Conservation (phyloP, 2,329 filamentous ascomycete species). For the Clonostachys byssicola region DNA sequence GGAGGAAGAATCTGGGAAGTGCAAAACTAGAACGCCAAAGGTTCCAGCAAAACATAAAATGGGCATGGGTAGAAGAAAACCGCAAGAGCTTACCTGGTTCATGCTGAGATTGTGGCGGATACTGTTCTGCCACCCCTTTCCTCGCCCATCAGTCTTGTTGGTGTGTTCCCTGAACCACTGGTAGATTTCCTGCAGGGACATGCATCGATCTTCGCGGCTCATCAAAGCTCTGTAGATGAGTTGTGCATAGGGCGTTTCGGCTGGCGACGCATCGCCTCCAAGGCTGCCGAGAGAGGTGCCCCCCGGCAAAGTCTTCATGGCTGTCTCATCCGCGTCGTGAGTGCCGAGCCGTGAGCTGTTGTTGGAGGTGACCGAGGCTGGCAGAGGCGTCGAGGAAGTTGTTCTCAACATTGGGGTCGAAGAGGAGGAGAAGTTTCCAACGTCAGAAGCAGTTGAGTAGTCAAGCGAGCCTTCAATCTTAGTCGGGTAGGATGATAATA, state of each 20-base stretch:
- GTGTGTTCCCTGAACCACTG: constrained; percentile 84
- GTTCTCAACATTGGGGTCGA: no score
- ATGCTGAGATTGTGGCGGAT: constrained; percentile 95
- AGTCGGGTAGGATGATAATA: no score
- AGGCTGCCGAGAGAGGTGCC: no score
- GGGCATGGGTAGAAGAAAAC: constrained; percentile 4
- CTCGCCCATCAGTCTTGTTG: constrained; percentile 70
- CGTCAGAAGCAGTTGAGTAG: no score
- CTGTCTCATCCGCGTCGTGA: no score
- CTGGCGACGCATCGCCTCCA: not conserved
- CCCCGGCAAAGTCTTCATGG: no score
- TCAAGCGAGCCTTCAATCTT: no score
- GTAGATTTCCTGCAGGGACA: constrained; percentile 85
- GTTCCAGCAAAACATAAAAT: not conserved
- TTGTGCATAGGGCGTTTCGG: constrained; percentile 66
- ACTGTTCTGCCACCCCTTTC: constrained; percentile 89
- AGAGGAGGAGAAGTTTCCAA: no score
- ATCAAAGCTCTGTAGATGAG: constrained; percentile 75
- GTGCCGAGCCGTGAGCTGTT: no score
- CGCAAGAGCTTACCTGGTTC: constrained; percentile 67
- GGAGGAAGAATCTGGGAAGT: not conserved
- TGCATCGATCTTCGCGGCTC: constrained; percentile 59
- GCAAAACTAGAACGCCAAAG: not conserved
- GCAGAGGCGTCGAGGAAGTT: no score
- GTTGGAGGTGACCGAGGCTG: no score